Evolutionary conservation across 768 basidiomycete genomes (phyloP), one percentile per base, ranked within the genome.

Genomic region (Cystobasidium tubakii): DNA sequence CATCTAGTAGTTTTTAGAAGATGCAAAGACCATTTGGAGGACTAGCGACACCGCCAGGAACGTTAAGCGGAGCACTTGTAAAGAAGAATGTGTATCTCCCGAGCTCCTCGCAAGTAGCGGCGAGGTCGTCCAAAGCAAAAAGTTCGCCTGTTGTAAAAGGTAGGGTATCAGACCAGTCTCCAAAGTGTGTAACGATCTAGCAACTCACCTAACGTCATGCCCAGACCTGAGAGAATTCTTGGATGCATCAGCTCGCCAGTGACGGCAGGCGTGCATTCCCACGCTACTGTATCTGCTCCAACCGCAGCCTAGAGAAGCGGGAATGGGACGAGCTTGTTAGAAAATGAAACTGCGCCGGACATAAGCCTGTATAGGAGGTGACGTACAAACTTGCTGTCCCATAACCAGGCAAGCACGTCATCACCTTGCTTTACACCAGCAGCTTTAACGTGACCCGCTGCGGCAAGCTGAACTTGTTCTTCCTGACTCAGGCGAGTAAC

Each of bases 71-170:
- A 88, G 87, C 89, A 1, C 87, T 89, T 0, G 87, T 84, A 81
- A 89, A 88, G 84, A 89, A 89, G 80, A 90, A 89, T 12, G 87
- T 87, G 79, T 88, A 89, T 76, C 87, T 81, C 3, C 85, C 84
- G 0, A 85, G 85, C 75, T 85, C 84, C 3, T 84, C 84, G 77
- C 87, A 89, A 9, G 82, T 81, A 73, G 84, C 81, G 13, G 87
- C 84, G 1, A 89, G 82, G 73, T 84, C 83, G 79, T 89, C 88
- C 44, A 89, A 81, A 79, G 89, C 88, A 79, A 89, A 89, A 77
- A 89, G 84, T 81, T 89, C 89, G 43, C 87, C 88, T 87, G 53
- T 46, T 1, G 27, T 23, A 50, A 2, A 15, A 31, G 13, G 21
- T 4, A 2, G 33, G 15, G 39, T 15, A 34, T 60, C 29, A 60